Evolutionary conservation across 441 rosid genomes (phyloP).

Genomic region (Gossypium gossypioides): DNA sequence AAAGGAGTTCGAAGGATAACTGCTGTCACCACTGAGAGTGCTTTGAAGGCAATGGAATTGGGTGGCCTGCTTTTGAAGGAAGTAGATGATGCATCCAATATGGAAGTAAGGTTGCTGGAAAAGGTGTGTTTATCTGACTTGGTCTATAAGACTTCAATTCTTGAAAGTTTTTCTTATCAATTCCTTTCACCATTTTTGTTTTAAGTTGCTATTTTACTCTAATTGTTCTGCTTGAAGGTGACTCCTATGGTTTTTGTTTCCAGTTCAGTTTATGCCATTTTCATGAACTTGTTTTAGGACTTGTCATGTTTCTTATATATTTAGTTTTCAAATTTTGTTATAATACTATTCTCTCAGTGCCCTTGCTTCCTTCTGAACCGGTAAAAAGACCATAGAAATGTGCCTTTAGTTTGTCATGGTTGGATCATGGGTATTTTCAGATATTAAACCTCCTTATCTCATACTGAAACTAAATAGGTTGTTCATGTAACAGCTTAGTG

Average conservation of each 20-base stretch:
- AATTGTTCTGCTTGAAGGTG: neutral
- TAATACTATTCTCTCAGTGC: neutral
- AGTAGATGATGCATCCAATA: slow-evolving; percentile 48
- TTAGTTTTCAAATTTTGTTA: neutral
- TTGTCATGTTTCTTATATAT: neutral
- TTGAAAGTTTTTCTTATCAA: neutral
- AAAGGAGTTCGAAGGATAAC: slow-evolving; percentile 83
- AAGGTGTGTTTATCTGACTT: slow-evolving; percentile 41
- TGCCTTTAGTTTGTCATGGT: neutral
- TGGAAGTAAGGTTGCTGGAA: slow-evolving; percentile 63
- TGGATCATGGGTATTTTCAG: neutral
- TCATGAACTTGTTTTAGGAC: neutral
- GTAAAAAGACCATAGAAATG: neutral
- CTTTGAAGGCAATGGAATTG: slow-evolving; percentile 55
- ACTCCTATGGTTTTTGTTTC: neutral
- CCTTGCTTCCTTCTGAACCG: neutral
- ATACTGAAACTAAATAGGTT: neutral
- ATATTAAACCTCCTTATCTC: neutral
- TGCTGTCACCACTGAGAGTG: slow-evolving; percentile 77
- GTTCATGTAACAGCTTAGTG: neutral
- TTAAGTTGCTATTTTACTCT: neutral
- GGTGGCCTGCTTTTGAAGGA: slow-evolving; percentile 61
- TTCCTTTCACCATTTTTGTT: neutral
- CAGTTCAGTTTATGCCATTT: neutral
- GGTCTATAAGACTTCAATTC: neutral